Evolutionary conservation across 2,329 filamentous ascomycete species (phyloP).

Genomic region (Cladorrhinum sp.): DNA sequence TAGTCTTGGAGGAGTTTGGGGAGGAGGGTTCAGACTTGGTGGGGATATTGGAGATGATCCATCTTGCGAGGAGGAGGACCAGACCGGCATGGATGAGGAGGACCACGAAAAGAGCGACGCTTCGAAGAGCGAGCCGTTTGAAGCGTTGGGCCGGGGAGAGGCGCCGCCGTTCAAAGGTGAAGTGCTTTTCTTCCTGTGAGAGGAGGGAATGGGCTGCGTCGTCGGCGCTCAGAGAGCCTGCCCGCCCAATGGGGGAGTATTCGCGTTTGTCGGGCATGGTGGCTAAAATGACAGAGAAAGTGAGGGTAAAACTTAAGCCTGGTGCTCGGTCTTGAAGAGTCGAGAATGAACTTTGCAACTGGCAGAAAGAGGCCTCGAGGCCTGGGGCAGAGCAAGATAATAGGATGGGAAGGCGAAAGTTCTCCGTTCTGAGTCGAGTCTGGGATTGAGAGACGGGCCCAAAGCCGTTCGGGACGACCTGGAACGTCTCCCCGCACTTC

Average conservation of each 20-base stretch:
- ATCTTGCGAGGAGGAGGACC: slow-evolving; percentile 1
- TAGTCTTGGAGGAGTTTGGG: not conserved
- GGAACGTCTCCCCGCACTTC: not conserved
- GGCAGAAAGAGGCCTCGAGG: too few species aligned
- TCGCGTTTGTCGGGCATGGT: not conserved
- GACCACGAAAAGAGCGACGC: not conserved
- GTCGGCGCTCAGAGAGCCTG: not conserved
- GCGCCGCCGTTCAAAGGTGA: not conserved
- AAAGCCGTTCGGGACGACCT: too few species aligned
- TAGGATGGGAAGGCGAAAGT: too few species aligned
- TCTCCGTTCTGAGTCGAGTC: too few species aligned
- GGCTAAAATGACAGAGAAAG: too few species aligned
- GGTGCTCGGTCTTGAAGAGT: not conserved
- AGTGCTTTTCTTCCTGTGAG: not conserved
- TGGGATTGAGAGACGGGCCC: too few species aligned
- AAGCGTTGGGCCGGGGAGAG: slow-evolving; percentile 1
- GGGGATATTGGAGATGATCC: not conserved
- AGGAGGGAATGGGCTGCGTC: not conserved
- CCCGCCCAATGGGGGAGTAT: not conserved
- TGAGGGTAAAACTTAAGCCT: too few species aligned
- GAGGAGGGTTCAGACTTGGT: not conserved
- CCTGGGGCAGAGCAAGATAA: too few species aligned
- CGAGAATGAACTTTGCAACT: too few species aligned
- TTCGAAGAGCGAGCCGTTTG: not conserved
- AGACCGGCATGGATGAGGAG: not conserved